Evolutionary conservation across 768 basidiomycete genomes (phyloP).

Genomic region (Cubamyces sp.): DNA sequence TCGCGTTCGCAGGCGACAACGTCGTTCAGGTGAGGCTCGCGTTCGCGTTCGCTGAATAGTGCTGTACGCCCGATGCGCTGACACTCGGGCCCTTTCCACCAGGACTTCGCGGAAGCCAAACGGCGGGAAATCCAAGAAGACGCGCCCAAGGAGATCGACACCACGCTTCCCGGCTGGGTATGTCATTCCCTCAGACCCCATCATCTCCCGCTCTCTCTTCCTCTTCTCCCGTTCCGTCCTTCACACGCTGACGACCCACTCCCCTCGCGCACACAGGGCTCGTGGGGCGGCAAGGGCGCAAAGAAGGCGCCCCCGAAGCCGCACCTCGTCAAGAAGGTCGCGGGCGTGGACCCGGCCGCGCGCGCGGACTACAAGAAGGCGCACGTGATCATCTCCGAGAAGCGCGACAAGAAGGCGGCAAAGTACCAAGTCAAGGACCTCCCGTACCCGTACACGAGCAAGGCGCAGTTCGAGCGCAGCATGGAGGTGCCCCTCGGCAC

Average conservation of each 20-base stretch:
- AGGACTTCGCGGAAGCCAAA: conserved; percentile 91
- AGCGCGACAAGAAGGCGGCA: conserved; percentile 89
- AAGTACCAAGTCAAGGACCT: conserved; percentile 91
- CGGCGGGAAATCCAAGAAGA: conserved; percentile 81
- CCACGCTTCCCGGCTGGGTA: conserved; percentile 95
- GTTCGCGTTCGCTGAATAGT: not conserved
- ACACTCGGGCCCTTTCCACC: conserved; percentile 3
- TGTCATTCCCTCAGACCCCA: too few relatives aligned
- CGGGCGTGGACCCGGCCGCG: conserved; percentile 76
- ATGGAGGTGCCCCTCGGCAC: conserved; percentile 81
- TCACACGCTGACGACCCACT: not conserved
- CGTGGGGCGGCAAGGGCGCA: conserved; percentile 87
- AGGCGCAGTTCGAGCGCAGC: conserved; percentile 87
- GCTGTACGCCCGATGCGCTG: not conserved
- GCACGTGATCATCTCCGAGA: conserved; percentile 95
- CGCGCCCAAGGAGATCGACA: conserved; percentile 87
- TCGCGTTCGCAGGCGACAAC: conserved; percentile 96
- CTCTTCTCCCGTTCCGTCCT: conserved; percentile 4
- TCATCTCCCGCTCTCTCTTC: too few relatives aligned
- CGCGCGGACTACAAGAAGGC: conserved; percentile 86
- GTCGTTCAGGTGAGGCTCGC: conserved; percentile 78
- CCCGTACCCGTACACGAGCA: conserved; percentile 93
- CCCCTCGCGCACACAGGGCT: conserved; percentile 55
- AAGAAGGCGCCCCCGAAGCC: conserved; percentile 63
- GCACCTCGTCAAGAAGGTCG: conserved; percentile 76